Base-by-base conservation (phyloP, 805 yeast species). In the Schwanniomyces vanrijiae region DNA sequence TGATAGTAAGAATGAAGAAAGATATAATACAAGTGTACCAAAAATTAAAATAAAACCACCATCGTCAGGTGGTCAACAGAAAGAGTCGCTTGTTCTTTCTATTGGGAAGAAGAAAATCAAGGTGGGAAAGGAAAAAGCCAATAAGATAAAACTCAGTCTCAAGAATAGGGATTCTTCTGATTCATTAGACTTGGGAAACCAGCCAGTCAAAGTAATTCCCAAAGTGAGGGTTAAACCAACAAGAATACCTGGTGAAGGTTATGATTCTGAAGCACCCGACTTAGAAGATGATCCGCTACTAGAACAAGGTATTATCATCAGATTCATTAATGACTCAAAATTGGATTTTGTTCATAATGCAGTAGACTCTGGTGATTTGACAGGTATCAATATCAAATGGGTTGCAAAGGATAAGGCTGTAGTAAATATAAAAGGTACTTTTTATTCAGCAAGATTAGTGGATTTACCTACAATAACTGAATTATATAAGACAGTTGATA, bases 201-300 rank as follows among this genome's bases (percentile, higher is more conserved):
- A 21, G 26, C 40, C 44, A 16, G 22, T 46, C 13, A 48, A 49
- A 34, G 37, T 39, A 9, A 65, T 74, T 2, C 81, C 83, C 3
- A 69, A 76, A 26, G 77, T 80, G 22, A 64, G 81, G 51, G 73
- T 81, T 33, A 81, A 79, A 51, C 84, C 84, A 1, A 75, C 81
- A 0, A 73, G 96, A 55, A 76, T 85, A 3, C 94, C 96, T 0
- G 96, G 96, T 4, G 97, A 92, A 56, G 98, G 98, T 1, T 92
- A 92, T 65, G 99, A 92, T 61, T 86, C 96, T 2, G 98, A 92
- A 58, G 97, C 96, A 16, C 96, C 97, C 0, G 98, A 92, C 54
- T 73, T 89, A 21, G 99, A 94, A 62, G 97, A 90, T 50, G 97
- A 94, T 60, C 98, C 99, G 1, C 69, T 90, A 50, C 72, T 90